phyloP scores from a whole-genome alignment of 176 grass and related monocot species.

The Olyra latifolia region DNA sequence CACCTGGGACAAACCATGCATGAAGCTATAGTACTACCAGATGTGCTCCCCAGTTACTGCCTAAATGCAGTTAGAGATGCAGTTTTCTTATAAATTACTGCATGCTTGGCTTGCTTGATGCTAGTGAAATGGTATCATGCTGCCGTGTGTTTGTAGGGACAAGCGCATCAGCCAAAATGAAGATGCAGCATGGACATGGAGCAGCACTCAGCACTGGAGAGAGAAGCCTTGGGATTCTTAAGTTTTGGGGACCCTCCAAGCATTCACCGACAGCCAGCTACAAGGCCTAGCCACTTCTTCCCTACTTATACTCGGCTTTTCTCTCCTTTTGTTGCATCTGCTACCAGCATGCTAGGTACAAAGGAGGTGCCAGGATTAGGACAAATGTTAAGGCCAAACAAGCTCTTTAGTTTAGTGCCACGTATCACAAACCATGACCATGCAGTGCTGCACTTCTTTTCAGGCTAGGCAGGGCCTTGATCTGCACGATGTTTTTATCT shows the following conservation, averaged over 20 bases:
- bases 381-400: not conserved
- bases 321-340: too few species aligned
- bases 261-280: not conserved
- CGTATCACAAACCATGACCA: not conserved
- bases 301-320: too few species aligned
- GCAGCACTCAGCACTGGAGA: not conserved
- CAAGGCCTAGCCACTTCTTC: not conserved
- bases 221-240: not conserved
- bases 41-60: too few species aligned
- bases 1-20: not conserved
- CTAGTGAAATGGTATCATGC: not conserved
- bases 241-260: not conserved
- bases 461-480: not conserved
- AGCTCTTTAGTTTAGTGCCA: not conserved
- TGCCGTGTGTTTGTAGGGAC: not conserved
- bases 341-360: not conserved
- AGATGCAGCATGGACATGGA: not conserved
- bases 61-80: too few species aligned
- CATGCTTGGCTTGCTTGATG: not conserved
- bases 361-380: not conserved
- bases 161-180: not conserved
- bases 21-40: too few species aligned
- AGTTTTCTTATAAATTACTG: not conserved
- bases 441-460: not conserved
- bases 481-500: not conserved